These are phyloP conservation scores for Bassia scoparia DNA, from an alignment of 148 eudicot genomes.

Conservation along the genomic window DNA sequence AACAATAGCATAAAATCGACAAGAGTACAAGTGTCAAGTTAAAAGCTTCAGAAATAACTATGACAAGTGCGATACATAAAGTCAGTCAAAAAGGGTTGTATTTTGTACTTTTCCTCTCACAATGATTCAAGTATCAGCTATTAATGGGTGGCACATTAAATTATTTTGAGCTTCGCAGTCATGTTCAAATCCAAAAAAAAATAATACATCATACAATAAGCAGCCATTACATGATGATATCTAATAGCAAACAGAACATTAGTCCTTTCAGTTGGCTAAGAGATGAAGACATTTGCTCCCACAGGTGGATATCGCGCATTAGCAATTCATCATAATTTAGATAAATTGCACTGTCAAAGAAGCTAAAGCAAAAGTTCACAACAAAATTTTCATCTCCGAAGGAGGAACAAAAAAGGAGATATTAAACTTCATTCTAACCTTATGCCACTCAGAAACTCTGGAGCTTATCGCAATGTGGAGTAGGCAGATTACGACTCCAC, in stretches of 20 bases:
- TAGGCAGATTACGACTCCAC: slow-evolving; percentile 85
- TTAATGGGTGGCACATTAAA: neutral
- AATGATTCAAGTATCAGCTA: neutral
- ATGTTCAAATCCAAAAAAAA: slow-evolving; percentile 3
- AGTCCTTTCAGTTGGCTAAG: neutral
- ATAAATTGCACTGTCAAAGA: neutral
- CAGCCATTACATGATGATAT: neutral
- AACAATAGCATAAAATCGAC: no score
- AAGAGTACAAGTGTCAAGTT: neutral
- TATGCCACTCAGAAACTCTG: slow-evolving; percentile 59
- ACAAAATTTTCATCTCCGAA: neutral
- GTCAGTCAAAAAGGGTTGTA: neutral
- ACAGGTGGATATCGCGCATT: no score
- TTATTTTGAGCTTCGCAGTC: neutral
- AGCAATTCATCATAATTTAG: neutral
- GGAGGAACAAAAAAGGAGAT: neutral
- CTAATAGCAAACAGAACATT: neutral
- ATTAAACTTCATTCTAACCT: slow-evolving; percentile 36
- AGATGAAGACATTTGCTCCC: neutral
- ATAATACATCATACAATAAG: slow-evolving; percentile 1
- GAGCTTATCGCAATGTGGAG: slow-evolving; percentile 89
- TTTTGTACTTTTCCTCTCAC: neutral
- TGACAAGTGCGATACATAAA: neutral
- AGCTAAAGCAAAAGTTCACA: neutral
- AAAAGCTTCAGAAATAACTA: neutral